A percentile compares a stretch with the other conserved stretches of the same genome.
These are phyloP conservation scores for Nothomitra cinnamomea DNA, from an alignment of 2,329 filamentous ascomycete genomes.

Conservation along the genomic window DNA sequence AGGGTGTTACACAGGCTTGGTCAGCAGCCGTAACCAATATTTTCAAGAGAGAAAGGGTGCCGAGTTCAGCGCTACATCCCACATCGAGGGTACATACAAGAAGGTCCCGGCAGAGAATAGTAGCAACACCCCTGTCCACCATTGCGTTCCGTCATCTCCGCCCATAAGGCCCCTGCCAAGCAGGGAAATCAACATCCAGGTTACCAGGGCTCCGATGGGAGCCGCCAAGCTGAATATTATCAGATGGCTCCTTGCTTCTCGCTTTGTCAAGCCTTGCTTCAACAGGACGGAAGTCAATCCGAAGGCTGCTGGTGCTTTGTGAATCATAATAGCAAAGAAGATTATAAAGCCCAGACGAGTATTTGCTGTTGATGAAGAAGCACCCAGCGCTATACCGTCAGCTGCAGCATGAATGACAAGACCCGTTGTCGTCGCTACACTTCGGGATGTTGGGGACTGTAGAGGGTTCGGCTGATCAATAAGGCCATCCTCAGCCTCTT, in stretches of 20 bases:
- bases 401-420: conserved; percentile 93
- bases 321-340: conserved; percentile 91
- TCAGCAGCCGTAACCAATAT: conserved; percentile 13
- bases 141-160: conserved; percentile 46
- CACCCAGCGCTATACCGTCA: conserved; percentile 89
- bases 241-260: conserved; percentile 67
- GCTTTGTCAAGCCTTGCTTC: conserved; percentile 79
- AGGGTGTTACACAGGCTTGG: conserved; percentile 1
- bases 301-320: conserved; percentile 93
- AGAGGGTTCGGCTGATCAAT: neutral
- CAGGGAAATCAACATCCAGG: conserved; percentile 63
- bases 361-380: conserved; percentile 60
- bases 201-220: conserved; percentile 66
- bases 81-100: conserved; percentile 42
- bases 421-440: conserved; percentile 73
- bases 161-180: conserved; percentile 43
- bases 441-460: conserved; percentile 30
- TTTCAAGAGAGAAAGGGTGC: neutral
- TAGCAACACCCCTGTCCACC: conserved; percentile 83
- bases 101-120: conserved; percentile 96
- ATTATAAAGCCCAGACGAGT: conserved; percentile 74
- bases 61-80: conserved; percentile 6
- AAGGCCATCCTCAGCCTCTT: conserved; percentile 1
- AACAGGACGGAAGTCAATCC: conserved; percentile 79
- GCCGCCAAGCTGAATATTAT: conserved; percentile 85